Evolutionary conservation across 805 yeast genomes (phyloP), one percentile per base, ranked within the genome.

Genomic region (Brettanomyces nanus): DNA sequence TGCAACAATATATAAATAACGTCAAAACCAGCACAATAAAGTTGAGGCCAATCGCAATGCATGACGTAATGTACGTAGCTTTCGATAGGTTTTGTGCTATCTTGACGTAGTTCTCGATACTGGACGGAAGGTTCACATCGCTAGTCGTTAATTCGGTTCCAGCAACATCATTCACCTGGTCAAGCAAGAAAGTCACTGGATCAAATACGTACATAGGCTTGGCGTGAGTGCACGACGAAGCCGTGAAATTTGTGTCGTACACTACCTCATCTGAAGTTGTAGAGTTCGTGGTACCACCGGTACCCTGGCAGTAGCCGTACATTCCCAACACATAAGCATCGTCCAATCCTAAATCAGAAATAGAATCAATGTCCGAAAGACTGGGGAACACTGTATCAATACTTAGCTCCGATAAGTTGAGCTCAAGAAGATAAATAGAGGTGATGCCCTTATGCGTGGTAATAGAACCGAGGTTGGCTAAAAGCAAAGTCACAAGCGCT

Each of bases 251-350:
- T 6, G 30, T 30, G 19, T 41, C 35, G 33, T 46, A 42, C 41
- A 45, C 37, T 4, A 33, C 23, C 7, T 36, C 19, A 18, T 45
- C 44, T n/a, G n/a, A n/a, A 5, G 26, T 25, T 13, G 20, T 14
- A 11, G 41, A 41, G 22, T 52, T 41, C 13, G 41, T 34, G 11
- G 47, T n/a, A 28, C 37, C 40, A 14, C 40, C 28, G 4, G 38
- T 33, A 18, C 77, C 80, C 38, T 62, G 48, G 56, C 87, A 80
- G 58, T 75, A 78, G 19, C 81, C 80, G 73, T 81, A 79, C 46
- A 75, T 58, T 27, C 85, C 83, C 25, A 77, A 60, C 13, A 72
- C 65, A 46, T 73, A 73, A 21, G 70, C 61, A 31, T 68, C 69
- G 3, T 71, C 54, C 6, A 76, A 47, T 2, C 71, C 72, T 3